Evolutionary conservation across 257 asterid species (phyloP).

Genomic region (Solanum etuberosum): DNA sequence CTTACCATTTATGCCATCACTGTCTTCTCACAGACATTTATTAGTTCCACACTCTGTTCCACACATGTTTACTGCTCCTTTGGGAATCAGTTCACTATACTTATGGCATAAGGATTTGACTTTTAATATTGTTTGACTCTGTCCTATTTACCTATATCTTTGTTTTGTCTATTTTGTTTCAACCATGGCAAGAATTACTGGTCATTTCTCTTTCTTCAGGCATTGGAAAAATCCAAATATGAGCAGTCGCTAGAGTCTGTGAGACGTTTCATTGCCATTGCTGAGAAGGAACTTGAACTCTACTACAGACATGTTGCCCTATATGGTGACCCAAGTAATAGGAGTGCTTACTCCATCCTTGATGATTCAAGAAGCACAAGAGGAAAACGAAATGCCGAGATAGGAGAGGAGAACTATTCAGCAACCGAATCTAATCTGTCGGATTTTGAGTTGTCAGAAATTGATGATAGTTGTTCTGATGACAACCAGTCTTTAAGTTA

Average conservation of each 20-base stretch:
- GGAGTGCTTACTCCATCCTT: conserved; percentile 44
- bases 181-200: not conserved
- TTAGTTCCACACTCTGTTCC: not conserved
- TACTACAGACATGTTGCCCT: conserved; percentile 79
- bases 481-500: conserved; percentile 7
- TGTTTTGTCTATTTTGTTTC: not conserved
- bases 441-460: conserved; percentile 30
- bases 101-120: not conserved
- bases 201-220: conserved; percentile 32
- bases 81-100: not conserved
- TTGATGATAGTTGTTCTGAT: conserved; percentile 6
- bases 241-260: conserved; percentile 92
- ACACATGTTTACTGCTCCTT: not conserved
- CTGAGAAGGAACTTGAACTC: conserved; percentile 89
- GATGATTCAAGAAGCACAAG: conserved; percentile 17
- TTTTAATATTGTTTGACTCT: not conserved
- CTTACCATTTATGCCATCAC: not conserved
- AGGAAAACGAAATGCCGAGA: not conserved
- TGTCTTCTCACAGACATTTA: not conserved
- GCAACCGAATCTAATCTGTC: conserved; percentile 3
- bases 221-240: conserved; percentile 75
- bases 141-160: not conserved
- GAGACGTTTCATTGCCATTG: conserved; percentile 65
- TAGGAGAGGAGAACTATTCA: not conserved
- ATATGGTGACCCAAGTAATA: conserved; percentile 64